phyloP scores from a whole-genome alignment of 2,329 filamentous ascomycete species.

The Lachnellula suecica region DNA sequence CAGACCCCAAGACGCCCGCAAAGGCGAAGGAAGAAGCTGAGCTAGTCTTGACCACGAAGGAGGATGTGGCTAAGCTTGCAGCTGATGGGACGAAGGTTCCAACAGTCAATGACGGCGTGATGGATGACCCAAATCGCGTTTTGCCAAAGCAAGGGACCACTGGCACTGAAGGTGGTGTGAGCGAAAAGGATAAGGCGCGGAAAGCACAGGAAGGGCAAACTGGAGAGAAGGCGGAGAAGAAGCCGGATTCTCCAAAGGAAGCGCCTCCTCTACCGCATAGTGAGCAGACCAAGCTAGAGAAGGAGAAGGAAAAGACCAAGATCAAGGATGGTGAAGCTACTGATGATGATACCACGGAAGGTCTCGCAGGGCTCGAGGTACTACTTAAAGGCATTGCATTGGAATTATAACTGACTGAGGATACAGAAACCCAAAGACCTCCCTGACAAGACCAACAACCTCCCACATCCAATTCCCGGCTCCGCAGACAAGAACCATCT shows the following conservation, averaged over 20 bases:
- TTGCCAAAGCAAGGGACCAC: constrained; percentile 82
- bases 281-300: constrained; percentile 68
- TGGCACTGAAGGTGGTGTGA: constrained; percentile 86
- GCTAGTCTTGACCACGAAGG: constrained; percentile 40
- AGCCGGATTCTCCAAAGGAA: constrained; percentile 82
- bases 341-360: constrained; percentile 29
- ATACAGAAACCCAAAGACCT: constrained; percentile 76
- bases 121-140: constrained; percentile 81
- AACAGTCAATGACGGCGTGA: constrained; percentile 74
- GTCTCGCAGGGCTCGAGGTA: constrained; percentile 57
- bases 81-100: constrained; percentile 62
- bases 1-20: constrained; percentile 46
- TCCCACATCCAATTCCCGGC: constrained; percentile 67
- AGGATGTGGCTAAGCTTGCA: constrained; percentile 51
- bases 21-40: constrained; percentile 33
- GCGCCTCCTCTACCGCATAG: constrained; percentile 78
- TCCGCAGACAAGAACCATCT: constrained; percentile 65
- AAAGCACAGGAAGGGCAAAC: constrained; percentile 66
- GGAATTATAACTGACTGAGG: constrained; percentile 23
- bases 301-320: constrained; percentile 35
- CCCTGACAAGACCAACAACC: constrained; percentile 74
- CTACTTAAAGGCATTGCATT: constrained; percentile 13
- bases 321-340: constrained; percentile 36
- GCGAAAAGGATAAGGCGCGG: constrained; percentile 77
- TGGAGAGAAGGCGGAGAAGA: constrained; percentile 67